Conservation (phyloP, 441 rosid genomes). For the Aquilaria agallochum region DNA sequence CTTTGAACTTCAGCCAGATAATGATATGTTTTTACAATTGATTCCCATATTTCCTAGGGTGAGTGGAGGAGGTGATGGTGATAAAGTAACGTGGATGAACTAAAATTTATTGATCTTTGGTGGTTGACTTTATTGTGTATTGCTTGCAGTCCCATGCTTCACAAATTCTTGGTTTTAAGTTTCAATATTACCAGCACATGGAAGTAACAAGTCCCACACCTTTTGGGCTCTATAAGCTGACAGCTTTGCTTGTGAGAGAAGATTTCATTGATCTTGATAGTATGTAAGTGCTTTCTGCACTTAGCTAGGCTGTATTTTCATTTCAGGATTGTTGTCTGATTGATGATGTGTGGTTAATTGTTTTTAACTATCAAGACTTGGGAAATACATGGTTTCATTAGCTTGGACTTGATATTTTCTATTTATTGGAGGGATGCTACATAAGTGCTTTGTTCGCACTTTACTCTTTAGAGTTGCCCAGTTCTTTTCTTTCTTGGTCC, state of each 20-base stretch:
- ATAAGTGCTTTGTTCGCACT: too few relatives aligned
- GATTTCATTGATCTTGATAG: slow-evolving; percentile 94
- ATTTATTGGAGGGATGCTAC: too few relatives aligned
- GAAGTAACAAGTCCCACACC: slow-evolving; percentile 90
- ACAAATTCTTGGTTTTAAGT: slow-evolving; percentile 99
- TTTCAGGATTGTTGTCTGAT: too few relatives aligned
- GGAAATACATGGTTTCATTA: too few relatives aligned
- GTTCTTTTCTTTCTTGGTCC: too few relatives aligned
- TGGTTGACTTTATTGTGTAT: slow-evolving; percentile 19
- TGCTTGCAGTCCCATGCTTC: slow-evolving; percentile 97
- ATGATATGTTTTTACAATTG: slow-evolving; percentile 64
- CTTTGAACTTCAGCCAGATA: slow-evolving; percentile 91
- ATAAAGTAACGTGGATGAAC: too few relatives aligned
- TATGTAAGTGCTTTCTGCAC: slow-evolving; percentile 59
- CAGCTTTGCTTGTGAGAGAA: slow-evolving; percentile 94
- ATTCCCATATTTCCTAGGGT: slow-evolving; percentile 99
- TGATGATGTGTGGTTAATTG: too few relatives aligned
- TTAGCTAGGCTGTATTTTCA: too few relatives aligned
- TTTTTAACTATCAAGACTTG: too few relatives aligned
- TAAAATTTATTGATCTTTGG: not conserved
- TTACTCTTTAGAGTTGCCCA: too few relatives aligned
- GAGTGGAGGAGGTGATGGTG: not conserved
- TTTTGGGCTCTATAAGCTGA: slow-evolving; percentile 86
- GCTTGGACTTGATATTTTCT: too few relatives aligned
- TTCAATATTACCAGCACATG: slow-evolving; percentile 92